Evolutionary conservation across 768 basidiomycete species (phyloP).

Genomic region (Tylopilus plumbeoviolaceoides): DNA sequence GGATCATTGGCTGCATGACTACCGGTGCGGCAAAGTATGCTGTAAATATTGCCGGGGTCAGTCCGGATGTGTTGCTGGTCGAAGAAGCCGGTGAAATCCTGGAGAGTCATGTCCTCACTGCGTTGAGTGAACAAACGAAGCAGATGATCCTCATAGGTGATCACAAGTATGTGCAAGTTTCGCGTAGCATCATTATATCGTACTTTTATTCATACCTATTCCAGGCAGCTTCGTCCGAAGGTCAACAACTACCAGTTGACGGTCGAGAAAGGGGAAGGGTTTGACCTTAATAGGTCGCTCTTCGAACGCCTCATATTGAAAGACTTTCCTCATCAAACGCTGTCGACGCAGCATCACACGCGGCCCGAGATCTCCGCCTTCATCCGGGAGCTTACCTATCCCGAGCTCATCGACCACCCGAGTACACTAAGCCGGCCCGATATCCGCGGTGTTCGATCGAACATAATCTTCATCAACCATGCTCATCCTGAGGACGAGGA

Average conservation of each 20-base stretch:
- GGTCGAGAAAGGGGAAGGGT: slow-evolving; percentile 68
- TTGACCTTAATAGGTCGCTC: slow-evolving; percentile 60
- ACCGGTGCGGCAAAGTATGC: slow-evolving; percentile 65
- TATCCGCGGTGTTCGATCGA: slow-evolving; percentile 52
- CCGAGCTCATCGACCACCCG: slow-evolving; percentile 57
- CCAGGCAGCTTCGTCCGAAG: slow-evolving; percentile 69
- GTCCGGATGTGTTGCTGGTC: slow-evolving; percentile 54
- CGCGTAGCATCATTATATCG: neutral
- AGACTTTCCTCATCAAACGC: slow-evolving; percentile 57
- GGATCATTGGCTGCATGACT: slow-evolving; percentile 68
- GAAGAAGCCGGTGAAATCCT: slow-evolving; percentile 76
- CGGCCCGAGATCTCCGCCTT: slow-evolving; percentile 68
- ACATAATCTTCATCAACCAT: slow-evolving; percentile 63
- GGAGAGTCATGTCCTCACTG: slow-evolving; percentile 63
- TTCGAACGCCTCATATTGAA: slow-evolving; percentile 66
- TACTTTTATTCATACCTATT: neutral
- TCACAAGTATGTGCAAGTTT: slow-evolving; percentile 48
- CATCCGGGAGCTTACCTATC: slow-evolving; percentile 62
- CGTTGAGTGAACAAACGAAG: slow-evolving; percentile 43
- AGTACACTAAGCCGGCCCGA: slow-evolving; percentile 46
- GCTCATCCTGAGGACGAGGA: slow-evolving; percentile 51
- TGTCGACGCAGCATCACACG: slow-evolving; percentile 66
- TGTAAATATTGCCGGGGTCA: slow-evolving; percentile 41
- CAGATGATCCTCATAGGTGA: slow-evolving; percentile 71
- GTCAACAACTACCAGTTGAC: slow-evolving; percentile 63